Evolutionary conservation across 148 eudicot genomes (phyloP).

Genomic region (Mesembryanthemum crystallinum): DNA sequence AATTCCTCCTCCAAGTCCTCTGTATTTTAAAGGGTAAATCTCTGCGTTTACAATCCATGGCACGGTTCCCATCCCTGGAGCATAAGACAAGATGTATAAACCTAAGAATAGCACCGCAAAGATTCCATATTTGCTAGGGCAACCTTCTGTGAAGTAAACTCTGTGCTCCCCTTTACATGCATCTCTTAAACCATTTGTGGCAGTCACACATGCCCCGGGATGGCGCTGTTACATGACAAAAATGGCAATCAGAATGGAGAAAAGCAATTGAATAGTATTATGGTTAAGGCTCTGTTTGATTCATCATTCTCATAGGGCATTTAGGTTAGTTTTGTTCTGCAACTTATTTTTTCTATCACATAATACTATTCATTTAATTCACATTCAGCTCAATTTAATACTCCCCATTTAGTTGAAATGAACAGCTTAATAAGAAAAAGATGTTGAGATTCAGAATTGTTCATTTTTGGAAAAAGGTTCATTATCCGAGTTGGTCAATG

Average conservation of each 20-base stretch:
- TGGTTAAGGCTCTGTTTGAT: too few species aligned
- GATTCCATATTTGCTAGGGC: conserved; percentile 59
- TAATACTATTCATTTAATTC: too few species aligned
- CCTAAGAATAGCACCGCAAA: conserved; percentile 52
- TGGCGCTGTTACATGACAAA: conserved; percentile 28
- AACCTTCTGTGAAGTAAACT: conserved; percentile 57
- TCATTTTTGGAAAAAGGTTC: too few species aligned
- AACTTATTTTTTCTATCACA: too few species aligned
- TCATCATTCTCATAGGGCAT: too few species aligned
- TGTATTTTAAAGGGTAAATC: conserved; percentile 59
- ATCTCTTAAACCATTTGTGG: conserved; percentile 25
- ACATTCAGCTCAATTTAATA: too few species aligned
- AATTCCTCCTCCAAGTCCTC: conserved; percentile 67
- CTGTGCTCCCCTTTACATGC: conserved; percentile 41
- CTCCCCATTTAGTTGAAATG: too few species aligned
- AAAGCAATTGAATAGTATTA: background rate
- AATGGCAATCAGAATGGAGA: background rate
- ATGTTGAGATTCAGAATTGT: too few species aligned
- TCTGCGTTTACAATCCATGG: conserved; percentile 80
- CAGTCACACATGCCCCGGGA: conserved; percentile 58
- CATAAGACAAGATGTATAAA: conserved; percentile 52
- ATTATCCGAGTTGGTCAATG: too few species aligned
- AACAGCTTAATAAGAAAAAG: too few species aligned
- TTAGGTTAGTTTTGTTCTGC: too few species aligned
- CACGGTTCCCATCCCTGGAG: conserved; percentile 74